These are phyloP conservation scores for Citrus sinensis DNA, from an alignment of 345 rosid genomes.

Conservation along the genomic window DNA sequence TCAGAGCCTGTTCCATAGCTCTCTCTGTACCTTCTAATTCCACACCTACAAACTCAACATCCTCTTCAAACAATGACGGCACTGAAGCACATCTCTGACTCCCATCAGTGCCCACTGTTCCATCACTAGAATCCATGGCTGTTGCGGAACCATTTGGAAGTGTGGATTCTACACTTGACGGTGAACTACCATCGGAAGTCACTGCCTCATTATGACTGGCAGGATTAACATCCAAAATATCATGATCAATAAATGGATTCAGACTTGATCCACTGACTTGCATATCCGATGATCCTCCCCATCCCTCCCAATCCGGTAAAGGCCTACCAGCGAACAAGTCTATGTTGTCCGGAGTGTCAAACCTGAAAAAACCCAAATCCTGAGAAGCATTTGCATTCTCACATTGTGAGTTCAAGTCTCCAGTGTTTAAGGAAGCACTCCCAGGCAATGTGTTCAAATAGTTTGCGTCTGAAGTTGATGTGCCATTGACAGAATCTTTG, in stretches of 20 bases:
- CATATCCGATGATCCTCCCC: constrained; percentile 68
- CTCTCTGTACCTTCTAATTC: constrained; percentile 87
- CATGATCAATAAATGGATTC: constrained; percentile 68
- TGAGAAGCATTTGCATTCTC: constrained; percentile 36
- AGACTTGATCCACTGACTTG: constrained; percentile 50
- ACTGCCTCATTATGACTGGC: constrained; percentile 30
- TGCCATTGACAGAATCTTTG: constrained; percentile 37
- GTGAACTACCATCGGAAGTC: constrained; percentile 29
- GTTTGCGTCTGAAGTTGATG: constrained; percentile 47
- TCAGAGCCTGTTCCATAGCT: constrained; percentile 93
- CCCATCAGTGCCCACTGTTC: constrained; percentile 34
- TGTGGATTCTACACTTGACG: constrained; percentile 34
- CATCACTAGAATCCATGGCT: constrained; percentile 37
- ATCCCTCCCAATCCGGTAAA: constrained; percentile 83
- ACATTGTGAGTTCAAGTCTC: constrained; percentile 22
- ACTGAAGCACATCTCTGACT: constrained; percentile 40
- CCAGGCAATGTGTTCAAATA: constrained; percentile 30
- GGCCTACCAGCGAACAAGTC: constrained; percentile 55
- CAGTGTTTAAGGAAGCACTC: constrained; percentile 14
- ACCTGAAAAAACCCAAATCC: constrained; percentile 47
- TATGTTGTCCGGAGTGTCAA: constrained; percentile 50
- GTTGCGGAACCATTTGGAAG: constrained; percentile 57
- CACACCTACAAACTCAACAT: constrained; percentile 92
- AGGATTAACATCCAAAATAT: constrained; percentile 31
- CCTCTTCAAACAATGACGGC: constrained; percentile 87